Evolutionary conservation across 2,329 filamentous ascomycete genomes (phyloP).

Genomic region (Aspergillus udagawae): DNA sequence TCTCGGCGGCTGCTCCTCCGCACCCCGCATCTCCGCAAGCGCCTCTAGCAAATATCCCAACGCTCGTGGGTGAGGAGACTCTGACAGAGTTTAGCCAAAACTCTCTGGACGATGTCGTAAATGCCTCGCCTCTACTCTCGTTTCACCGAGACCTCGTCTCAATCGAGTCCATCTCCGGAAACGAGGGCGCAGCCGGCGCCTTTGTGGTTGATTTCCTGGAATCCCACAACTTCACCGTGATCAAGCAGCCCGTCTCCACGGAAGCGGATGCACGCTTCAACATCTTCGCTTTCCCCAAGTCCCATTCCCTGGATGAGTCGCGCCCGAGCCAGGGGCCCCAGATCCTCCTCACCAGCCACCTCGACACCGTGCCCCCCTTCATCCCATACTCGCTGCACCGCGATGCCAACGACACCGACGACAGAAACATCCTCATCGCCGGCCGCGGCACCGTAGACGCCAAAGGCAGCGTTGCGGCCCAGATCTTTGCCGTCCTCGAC

Average conservation of each 20-base stretch:
- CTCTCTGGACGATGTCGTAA: conserved; percentile 34
- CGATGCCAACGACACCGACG: conserved; percentile 17
- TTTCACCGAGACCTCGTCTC: conserved; percentile 73
- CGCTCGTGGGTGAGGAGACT: conserved; percentile 3
- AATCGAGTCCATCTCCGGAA: conserved; percentile 66
- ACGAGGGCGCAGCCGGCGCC: conserved; percentile 64
- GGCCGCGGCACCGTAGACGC: conserved; percentile 46
- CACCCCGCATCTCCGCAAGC: conserved; percentile 23
- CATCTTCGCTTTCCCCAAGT: conserved; percentile 59
- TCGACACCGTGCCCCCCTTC: conserved; percentile 62
- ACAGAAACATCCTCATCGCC: conserved; percentile 34
- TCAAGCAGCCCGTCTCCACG: conserved; percentile 48
- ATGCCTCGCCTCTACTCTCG: conserved; percentile 55
- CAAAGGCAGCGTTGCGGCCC: conserved; percentile 44
- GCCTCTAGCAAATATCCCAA: conserved; percentile 1
- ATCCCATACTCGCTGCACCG: conserved; percentile 50
- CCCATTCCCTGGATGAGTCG: conserved; percentile 1
- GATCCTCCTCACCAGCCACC: conserved; percentile 63
- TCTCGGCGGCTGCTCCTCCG: conserved; percentile 22
- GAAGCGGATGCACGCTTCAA: conserved; percentile 57
- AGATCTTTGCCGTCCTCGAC: conserved; percentile 42
- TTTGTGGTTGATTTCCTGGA: conserved; percentile 67
- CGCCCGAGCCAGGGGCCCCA: conserved; percentile 18
- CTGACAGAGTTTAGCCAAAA: conserved; percentile 10
- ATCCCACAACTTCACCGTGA: conserved; percentile 57